A percentile compares a stretch with the other conserved stretches of the same genome.
phyloP scores from a whole-genome alignment of 352 stramenopile species.

The Halophytophthora batemanensis region DNA sequence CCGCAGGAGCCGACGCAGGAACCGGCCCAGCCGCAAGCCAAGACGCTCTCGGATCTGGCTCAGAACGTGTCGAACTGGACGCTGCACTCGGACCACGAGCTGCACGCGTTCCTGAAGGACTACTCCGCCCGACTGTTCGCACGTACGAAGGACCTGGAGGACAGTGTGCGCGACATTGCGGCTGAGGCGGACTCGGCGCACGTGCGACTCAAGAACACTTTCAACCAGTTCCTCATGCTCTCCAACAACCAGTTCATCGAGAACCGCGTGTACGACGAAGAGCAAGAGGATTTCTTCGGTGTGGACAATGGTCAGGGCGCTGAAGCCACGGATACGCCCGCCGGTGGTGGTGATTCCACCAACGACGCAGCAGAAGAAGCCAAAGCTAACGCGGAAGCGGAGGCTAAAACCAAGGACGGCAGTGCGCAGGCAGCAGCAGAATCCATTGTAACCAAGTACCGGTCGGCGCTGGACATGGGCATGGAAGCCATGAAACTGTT shows the following conservation, averaged over 20 bases:
- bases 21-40: conserved; percentile 15
- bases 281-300: conserved; percentile 70
- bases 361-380: not conserved
- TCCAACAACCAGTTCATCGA: conserved; percentile 89
- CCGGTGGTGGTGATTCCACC: not conserved
- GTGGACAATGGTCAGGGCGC: conserved; percentile 16
- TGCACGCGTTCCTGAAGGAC: conserved; percentile 63
- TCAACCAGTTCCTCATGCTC: conserved; percentile 87
- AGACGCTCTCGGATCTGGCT: conserved; percentile 44
- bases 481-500: conserved; percentile 85
- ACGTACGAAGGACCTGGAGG: conserved; percentile 71
- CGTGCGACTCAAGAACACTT: conserved; percentile 78
- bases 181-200: conserved; percentile 63
- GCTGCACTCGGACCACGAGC: conserved; percentile 69
- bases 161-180: conserved; percentile 65
- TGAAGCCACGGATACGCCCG: conserved; percentile 1
- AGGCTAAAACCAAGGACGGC: conserved; percentile 15
- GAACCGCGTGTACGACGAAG: conserved; percentile 87
- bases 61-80: conserved; percentile 59
- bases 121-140: conserved; percentile 69
- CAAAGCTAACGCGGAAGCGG: conserved; percentile 3
- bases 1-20: conserved; percentile 1
- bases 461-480: conserved; percentile 72
- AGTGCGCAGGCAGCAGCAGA: conserved; percentile 31
- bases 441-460: conserved; percentile 72